Conservation (phyloP, 2,329 filamentous ascomycete species). For the Pseudogymnoascus sp. region DNA sequence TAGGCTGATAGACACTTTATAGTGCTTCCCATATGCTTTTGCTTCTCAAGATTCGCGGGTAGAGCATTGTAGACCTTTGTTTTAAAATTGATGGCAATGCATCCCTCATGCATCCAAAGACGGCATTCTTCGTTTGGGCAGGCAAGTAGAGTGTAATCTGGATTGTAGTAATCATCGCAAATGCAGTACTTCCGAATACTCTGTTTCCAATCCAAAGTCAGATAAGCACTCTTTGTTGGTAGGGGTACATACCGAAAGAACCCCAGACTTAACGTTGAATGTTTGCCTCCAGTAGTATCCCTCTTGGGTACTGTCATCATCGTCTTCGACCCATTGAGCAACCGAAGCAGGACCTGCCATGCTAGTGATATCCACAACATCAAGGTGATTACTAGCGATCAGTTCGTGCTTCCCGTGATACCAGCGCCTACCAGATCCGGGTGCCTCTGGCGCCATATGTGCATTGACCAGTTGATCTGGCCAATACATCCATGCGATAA, state of each 20-base stretch:
- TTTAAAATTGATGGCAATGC: conserved; percentile 28
- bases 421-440: conserved; percentile 32
- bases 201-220: conserved; percentile 15
- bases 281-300: conserved; percentile 35
- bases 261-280: conserved; percentile 24
- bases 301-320: conserved; percentile 28
- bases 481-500: conserved; percentile 48
- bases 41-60: background rate
- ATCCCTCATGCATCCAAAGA: conserved; percentile 32
- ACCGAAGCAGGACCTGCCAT: conserved; percentile 41
- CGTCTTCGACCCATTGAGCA: conserved; percentile 40
- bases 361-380: conserved; percentile 44
- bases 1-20: conserved; percentile 15
- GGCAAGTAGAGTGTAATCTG: conserved; percentile 29
- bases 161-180: conserved; percentile 31
- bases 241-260: conserved; percentile 27
- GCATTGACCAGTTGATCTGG: conserved; percentile 39
- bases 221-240: background rate
- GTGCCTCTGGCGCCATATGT: conserved; percentile 21
- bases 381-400: conserved; percentile 46
- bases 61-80: conserved; percentile 21
- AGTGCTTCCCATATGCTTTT: conserved; percentile 18
- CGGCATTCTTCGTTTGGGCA: conserved; percentile 30
- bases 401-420: conserved; percentile 46
- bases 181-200: conserved; percentile 30